Evolutionary conservation across 2,329 filamentous ascomycete genomes (phyloP), one percentile per base, ranked within the genome.

Genomic region (Chrysoporthe deuterocubensis): DNA sequence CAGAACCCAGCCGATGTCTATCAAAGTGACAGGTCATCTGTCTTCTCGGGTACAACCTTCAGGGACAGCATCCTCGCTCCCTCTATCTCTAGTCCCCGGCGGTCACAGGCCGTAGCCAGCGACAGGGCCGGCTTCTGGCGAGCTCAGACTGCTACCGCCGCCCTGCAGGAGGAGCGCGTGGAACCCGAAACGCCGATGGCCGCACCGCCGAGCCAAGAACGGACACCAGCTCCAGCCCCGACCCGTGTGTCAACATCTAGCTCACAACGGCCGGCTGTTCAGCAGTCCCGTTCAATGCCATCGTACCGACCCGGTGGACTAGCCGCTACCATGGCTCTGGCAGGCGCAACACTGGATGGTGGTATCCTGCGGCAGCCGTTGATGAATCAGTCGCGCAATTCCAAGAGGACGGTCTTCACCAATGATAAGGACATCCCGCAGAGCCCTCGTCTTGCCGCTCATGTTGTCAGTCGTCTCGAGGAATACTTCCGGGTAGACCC

Each of bases 401-500:
- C 77, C 40, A 79, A 78, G 60, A 80, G 77, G 21, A 81, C 81
- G 1, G 78, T 77, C 0, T 81, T 83, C 32, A 68, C 70, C 7
- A 67, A 71, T 18, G 74, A 75, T 2, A 71, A 78, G 8, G 74
- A 81, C 34, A 74, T 81, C 3, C 78, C 80, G 2, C 81, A 82
- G 44, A 79, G 80, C 1, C 83, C 82, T 9, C 78, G 75, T 43
- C 81, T 88, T 63, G 80, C 85, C 5, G 74, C 78, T 16, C 84
- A 86, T 65, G 80, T 86, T 8, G 79, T 85, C 67, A 78, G 75
- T 26, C 81, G 85, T 1, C 77, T 88, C 1, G 85, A 88, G 65
- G 81, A 84, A 37, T 87, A 86, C 69, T 88, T 85, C 70, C 79
- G 81, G 37, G 76, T 77, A 7, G 79, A 85, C 40, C 78, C 83